These are phyloP conservation scores for Penicillium psychrosexuale DNA, from an alignment of 2,329 filamentous ascomycete genomes.

Conservation along the genomic window DNA sequence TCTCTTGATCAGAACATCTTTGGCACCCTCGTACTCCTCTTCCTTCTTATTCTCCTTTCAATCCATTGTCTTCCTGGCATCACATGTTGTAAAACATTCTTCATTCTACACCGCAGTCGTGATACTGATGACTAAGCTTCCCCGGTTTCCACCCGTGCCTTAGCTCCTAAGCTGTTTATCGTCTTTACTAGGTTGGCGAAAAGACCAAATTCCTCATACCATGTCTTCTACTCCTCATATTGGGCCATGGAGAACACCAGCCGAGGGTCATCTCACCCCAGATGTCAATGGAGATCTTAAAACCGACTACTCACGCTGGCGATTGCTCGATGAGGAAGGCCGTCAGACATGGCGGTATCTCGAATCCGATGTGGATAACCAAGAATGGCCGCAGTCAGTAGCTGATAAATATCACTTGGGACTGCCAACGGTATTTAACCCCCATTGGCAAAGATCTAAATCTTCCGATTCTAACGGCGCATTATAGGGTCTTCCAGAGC, in stretches of 20 bases:
- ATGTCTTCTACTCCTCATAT: slow-evolving; percentile 26
- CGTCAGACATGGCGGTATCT: slow-evolving; percentile 95
- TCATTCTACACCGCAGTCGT: slow-evolving; percentile 6
- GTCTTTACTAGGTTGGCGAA: neutral
- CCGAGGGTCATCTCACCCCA: slow-evolving; percentile 34
- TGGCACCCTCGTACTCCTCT: neutral
- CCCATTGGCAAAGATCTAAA: neutral
- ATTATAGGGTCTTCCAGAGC: slow-evolving; percentile 66
- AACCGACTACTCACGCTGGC: slow-evolving; percentile 81
- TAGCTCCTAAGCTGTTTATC: neutral
- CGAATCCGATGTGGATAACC: slow-evolving; percentile 63
- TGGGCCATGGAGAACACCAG: slow-evolving; percentile 34
- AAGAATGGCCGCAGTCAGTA: slow-evolving; percentile 77
- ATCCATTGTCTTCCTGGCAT: neutral
- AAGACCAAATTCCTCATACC: neutral
- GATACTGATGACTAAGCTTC: slow-evolving; percentile 12
- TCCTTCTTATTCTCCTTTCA: neutral
- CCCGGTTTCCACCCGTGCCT: neutral
- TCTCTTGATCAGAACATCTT: neutral
- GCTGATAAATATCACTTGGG: slow-evolving; percentile 91
- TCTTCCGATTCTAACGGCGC: neutral
- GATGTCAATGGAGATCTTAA: slow-evolving; percentile 44
- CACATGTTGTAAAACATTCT: neutral
- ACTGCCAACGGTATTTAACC: slow-evolving; percentile 64
- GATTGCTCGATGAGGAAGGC: slow-evolving; percentile 76